phyloP scores from a whole-genome alignment of 2,329 filamentous ascomycete species.

The Alternaria angustiovoidea region DNA sequence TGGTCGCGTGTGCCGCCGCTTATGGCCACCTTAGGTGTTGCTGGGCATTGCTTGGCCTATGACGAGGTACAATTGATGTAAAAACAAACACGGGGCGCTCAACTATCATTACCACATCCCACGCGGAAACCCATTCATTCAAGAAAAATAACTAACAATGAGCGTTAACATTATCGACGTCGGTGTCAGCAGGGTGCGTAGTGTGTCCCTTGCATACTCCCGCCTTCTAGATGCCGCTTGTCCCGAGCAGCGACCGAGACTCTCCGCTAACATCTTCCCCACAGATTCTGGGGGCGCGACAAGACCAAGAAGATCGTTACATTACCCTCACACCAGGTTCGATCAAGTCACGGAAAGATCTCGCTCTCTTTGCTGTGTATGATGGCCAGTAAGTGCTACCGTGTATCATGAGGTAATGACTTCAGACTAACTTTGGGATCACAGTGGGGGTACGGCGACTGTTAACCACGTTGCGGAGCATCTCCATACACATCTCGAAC shows the following conservation, averaged over 20 bases:
- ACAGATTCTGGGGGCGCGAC: slow-evolving; percentile 33
- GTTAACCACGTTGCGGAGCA: slow-evolving; percentile 28
- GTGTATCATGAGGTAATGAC: not conserved
- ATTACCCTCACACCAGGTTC: slow-evolving; percentile 25
- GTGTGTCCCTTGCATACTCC: slow-evolving; percentile 5
- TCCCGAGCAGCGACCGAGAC: slow-evolving; percentile 5
- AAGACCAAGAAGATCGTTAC: slow-evolving; percentile 35
- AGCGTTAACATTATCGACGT: slow-evolving; percentile 25
- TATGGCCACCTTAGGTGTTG: slow-evolving; percentile 8
- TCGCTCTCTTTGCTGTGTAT: slow-evolving; percentile 34
- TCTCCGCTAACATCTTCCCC: slow-evolving; percentile 24
- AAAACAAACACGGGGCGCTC: slow-evolving; percentile 5
- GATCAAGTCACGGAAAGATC: slow-evolving; percentile 31
- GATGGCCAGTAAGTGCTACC: slow-evolving; percentile 33
- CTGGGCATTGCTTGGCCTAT: slow-evolving; percentile 23
- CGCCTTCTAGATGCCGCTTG: slow-evolving; percentile 1
- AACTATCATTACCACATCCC: not conserved
- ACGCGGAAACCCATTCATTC: not conserved
- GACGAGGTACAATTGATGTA: slow-evolving; percentile 9
- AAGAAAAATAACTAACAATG: slow-evolving; percentile 4
- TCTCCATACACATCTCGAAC: slow-evolving; percentile 30
- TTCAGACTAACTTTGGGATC: slow-evolving; percentile 7
- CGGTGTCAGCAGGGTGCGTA: slow-evolving; percentile 27
- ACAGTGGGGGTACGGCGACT: slow-evolving; percentile 30
- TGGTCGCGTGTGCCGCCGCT: slow-evolving; percentile 19